phyloP scores from a whole-genome alignment of 495 filamentous ascomycete species.

The Daldinia grandis region DNA sequence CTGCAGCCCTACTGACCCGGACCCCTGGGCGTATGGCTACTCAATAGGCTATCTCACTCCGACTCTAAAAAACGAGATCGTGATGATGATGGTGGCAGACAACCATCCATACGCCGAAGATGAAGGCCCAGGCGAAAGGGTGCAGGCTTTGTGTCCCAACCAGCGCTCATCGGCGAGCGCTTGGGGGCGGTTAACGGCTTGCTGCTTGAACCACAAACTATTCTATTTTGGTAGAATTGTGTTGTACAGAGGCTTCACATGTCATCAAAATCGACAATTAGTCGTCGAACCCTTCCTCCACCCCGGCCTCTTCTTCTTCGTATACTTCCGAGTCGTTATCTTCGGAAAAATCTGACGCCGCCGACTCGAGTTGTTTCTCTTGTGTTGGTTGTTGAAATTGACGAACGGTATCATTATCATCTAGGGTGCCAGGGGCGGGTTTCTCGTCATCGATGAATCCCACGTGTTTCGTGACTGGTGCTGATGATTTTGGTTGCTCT shows the following conservation, averaged over 20 bases:
- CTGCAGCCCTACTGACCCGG: slow-evolving; percentile 21
- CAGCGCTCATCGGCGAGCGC: neutral
- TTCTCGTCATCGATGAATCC: slow-evolving; percentile 70
- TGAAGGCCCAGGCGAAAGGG: neutral
- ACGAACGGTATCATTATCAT: slow-evolving; percentile 23
- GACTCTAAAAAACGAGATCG: slow-evolving; percentile 7
- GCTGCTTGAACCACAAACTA: neutral
- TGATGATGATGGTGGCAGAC: neutral
- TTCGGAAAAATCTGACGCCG: slow-evolving; percentile 33
- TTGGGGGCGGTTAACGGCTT: neutral
- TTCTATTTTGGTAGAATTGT: neutral
- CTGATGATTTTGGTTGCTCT: slow-evolving; percentile 58
- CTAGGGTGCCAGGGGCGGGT: slow-evolving; percentile 23
- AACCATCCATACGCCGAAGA: neutral
- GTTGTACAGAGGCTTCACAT: neutral
- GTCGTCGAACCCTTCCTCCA: slow-evolving; percentile 49
- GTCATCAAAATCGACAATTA: slow-evolving; percentile 17
- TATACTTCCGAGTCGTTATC: slow-evolving; percentile 54
- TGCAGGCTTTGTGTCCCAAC: neutral
- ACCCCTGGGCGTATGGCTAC: slow-evolving; percentile 17
- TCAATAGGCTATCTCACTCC: slow-evolving; percentile 31
- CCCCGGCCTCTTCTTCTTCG: slow-evolving; percentile 55
- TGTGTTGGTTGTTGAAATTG: slow-evolving; percentile 11
- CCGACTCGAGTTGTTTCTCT: slow-evolving; percentile 21
- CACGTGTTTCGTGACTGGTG: slow-evolving; percentile 68